Percentiles rank a stretch among this genome's conserved stretches.
Evolutionary conservation across 1,284 basidiomycete genomes (phyloP).

Genomic region (Rhodotorula sp.): DNA sequence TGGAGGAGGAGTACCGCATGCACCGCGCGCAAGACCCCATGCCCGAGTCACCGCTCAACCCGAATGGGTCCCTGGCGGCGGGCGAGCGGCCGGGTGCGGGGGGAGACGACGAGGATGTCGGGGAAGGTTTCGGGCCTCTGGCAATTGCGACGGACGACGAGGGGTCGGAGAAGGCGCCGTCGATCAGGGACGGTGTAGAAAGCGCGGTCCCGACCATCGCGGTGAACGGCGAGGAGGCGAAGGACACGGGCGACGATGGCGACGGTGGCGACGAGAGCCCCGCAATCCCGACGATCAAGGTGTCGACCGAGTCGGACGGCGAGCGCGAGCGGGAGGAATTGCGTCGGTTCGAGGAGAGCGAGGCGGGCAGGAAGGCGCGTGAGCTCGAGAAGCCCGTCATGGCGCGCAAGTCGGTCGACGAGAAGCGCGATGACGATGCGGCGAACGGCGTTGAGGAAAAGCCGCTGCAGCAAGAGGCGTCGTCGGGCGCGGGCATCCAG

Average conservation of each 20-base stretch:
- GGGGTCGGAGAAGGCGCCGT: constrained; percentile 63
- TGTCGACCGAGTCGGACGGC: constrained; percentile 76
- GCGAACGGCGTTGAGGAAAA: constrained; percentile 50
- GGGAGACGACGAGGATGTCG: constrained; percentile 39
- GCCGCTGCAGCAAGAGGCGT: constrained; percentile 47
- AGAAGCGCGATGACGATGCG: constrained; percentile 64
- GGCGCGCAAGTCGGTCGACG: constrained; percentile 43
- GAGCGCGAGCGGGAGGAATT: constrained; percentile 54
- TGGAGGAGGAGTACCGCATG: constrained; percentile 95
- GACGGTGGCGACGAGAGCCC: constrained; percentile 39
- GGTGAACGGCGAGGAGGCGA: constrained; percentile 27
- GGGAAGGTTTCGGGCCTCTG: constrained; percentile 58
- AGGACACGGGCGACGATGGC: constrained; percentile 16
- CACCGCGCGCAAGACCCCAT: constrained; percentile 51
- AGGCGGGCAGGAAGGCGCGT: constrained; percentile 43
- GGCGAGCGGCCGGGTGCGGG: constrained; percentile 50
- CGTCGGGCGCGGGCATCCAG: constrained; percentile 64
- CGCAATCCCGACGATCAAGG: constrained; percentile 78
- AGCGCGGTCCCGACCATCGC: constrained; percentile 19
- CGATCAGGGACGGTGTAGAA: constrained; percentile 59
- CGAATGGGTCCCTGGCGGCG: constrained; percentile 54
- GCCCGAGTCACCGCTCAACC: constrained; percentile 62
- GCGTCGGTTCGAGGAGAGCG: constrained; percentile 46
- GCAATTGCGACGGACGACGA: constrained; percentile 47
- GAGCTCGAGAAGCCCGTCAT: constrained; percentile 45